Percentiles rank a stretch among this genome's conserved stretches.
Evolutionary conservation across 2,329 filamentous ascomycete genomes (phyloP).

Genomic region (Diaporthe citri): DNA sequence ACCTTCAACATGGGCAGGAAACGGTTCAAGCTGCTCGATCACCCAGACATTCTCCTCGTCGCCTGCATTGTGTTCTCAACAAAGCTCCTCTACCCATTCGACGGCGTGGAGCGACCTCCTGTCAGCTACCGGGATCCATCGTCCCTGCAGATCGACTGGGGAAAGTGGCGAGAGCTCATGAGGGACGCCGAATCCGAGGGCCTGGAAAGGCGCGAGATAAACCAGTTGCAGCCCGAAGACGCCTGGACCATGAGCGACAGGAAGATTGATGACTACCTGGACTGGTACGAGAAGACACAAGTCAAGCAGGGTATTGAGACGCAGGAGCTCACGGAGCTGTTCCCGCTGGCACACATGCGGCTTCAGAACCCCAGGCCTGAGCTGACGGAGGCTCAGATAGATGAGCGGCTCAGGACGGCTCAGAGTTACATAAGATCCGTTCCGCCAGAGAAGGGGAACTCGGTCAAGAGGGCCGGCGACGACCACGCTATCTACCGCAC

Average conservation of each 20-base stretch:
- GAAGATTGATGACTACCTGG: slow-evolving; percentile 80
- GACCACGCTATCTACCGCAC: slow-evolving; percentile 52
- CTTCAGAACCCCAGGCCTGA: slow-evolving; percentile 30
- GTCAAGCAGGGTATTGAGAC: slow-evolving; percentile 44
- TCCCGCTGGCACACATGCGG: slow-evolving; percentile 47
- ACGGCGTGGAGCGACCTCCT: slow-evolving; percentile 65
- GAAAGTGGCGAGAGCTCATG: slow-evolving; percentile 71
- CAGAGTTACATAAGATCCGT: slow-evolving; percentile 45
- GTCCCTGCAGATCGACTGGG: slow-evolving; percentile 78
- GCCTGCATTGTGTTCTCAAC: slow-evolving; percentile 79
- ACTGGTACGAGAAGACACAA: slow-evolving; percentile 78
- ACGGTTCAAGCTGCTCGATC: slow-evolving; percentile 63
- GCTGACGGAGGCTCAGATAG: slow-evolving; percentile 44
- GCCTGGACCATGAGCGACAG: slow-evolving; percentile 63
- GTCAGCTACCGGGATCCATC: slow-evolving; percentile 66
- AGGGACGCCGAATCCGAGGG: slow-evolving; percentile 45
- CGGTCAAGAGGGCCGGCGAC: slow-evolving; percentile 49
- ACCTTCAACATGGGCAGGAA: slow-evolving; percentile 64
- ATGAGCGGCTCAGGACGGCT: slow-evolving; percentile 42
- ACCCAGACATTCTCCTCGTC: slow-evolving; percentile 82
- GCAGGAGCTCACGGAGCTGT: slow-evolving; percentile 50
- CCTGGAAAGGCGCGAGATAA: slow-evolving; percentile 45
- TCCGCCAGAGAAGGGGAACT: slow-evolving; percentile 38
- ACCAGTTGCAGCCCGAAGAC: slow-evolving; percentile 45
- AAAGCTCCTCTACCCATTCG: slow-evolving; percentile 85